Evolutionary conservation across 306 rosid genomes (phyloP).

Genomic region (Inga laurina): DNA sequence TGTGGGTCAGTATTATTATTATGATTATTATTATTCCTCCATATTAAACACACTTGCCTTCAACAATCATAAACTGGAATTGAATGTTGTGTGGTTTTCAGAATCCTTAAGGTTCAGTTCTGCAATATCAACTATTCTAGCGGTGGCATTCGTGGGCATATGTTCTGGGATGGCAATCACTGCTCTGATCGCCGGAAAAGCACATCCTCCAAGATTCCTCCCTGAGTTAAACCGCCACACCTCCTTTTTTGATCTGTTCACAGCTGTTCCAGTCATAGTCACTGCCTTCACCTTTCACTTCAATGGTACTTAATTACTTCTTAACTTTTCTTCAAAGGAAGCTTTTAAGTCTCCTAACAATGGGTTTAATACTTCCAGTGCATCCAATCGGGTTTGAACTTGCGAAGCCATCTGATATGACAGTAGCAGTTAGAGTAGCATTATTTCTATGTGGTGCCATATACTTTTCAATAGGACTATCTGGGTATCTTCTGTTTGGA

Average conservation of each 20-base stretch:
- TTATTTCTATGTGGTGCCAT: conserved; percentile 62
- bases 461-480: conserved; percentile 75
- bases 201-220: conserved; percentile 58
- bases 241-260: conserved; percentile 84
- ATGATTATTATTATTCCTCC: conserved; percentile 24
- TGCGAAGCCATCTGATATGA: conserved; percentile 72
- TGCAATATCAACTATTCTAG: conserved; percentile 73
- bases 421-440: conserved; percentile 66
- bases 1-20: conserved; percentile 56
- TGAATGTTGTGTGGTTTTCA: conserved; percentile 21
- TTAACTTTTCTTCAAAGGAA: not conserved
- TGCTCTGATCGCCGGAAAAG: conserved; percentile 66
- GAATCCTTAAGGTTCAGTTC: conserved; percentile 86
- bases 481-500: conserved; percentile 88
- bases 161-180: conserved; percentile 70
- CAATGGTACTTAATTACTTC: conserved; percentile 52
- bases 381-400: conserved; percentile 95
- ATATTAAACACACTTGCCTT: conserved; percentile 4
- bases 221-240: conserved; percentile 66
- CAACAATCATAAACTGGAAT: not conserved
- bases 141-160: conserved; percentile 76
- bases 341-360: not conserved
- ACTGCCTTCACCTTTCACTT: conserved; percentile 97
- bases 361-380: conserved; percentile 49
- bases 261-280: conserved; percentile 90